Base-by-base conservation (phyloP, 2,329 filamentous ascomycete species). In the Hirsutella rhossiliensis region DNA sequence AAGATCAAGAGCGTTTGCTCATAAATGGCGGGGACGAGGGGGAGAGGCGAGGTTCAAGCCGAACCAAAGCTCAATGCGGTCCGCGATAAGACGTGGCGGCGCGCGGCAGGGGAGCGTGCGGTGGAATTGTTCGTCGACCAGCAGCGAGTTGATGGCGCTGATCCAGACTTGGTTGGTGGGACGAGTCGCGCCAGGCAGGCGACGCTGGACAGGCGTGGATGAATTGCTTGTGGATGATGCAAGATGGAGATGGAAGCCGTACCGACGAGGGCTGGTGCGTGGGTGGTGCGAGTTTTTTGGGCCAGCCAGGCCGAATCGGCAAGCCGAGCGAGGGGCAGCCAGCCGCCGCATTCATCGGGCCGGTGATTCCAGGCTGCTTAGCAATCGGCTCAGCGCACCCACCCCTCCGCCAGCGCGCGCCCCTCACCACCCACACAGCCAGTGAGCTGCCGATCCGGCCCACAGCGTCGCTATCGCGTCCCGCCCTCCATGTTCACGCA, bases 241-340 rank as follows among this genome's bases (percentile, higher is more conserved):
- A 46, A 18, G 40, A 41, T 46, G 15, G 37, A 19, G 32, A 31
- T 23, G 23, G 32, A 36, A 36, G 32, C 42, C 40, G 42, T 23
- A 15, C 31, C 43, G 32, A 41, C 42, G 42, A 36, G 15, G 38
- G 27, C 36, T 23, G 23, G 32, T 38, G 18, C 36, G 39, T 46
- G 46, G 23, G 47, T 44, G 39, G 40, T 31, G 36, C 36, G 42
- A 40, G 31, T 46, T 46, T 47, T 47, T 40, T n/a, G 27, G 32
- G 40, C 27, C 13, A 41, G 37, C 31, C 29, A 13, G 36, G 40
- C 38, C 27, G 20, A 27, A 41, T 17, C n/a, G 37, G 31, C 32
- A 31, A 42, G 42, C 43, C 43, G 46, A 47, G 41, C 41, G 41
- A 23, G 23, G 23, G 23, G 23, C 23, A 23, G 23, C 23, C 23